Conservation (phyloP, 805 yeast genomes). For the Vanderwaltozyma yarrowii region DNA sequence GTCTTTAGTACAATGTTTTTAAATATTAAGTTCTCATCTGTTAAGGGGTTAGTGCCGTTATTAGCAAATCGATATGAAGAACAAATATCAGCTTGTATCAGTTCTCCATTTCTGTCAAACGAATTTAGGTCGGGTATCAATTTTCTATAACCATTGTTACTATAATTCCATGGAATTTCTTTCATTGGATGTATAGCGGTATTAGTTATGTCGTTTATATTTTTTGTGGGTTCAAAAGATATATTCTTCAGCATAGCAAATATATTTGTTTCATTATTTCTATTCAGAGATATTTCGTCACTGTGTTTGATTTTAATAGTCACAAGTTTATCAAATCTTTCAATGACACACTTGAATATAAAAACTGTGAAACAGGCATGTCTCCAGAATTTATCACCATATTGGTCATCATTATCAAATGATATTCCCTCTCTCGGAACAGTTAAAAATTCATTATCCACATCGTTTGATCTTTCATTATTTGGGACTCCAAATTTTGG, state of each 20-base stretch:
- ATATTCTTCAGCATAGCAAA: no score
- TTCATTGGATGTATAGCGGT: no score
- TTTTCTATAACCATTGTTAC: constrained; percentile 23
- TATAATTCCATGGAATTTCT: no score
- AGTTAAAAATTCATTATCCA: constrained; percentile 46
- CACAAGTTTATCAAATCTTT: not conserved
- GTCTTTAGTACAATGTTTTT: no score
- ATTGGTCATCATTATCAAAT: constrained; percentile 28
- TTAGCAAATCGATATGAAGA: constrained; percentile 1
- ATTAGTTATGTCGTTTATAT: no score
- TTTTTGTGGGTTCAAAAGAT: no score
- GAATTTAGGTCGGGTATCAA: constrained; percentile 17
- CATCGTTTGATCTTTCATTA: constrained; percentile 41
- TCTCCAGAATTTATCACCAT: constrained; percentile 18
- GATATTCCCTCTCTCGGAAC: constrained; percentile 49
- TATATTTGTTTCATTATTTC: no score
- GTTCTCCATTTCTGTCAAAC: constrained; percentile 26
- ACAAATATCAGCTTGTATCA: constrained; percentile 24
- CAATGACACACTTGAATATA: not conserved
- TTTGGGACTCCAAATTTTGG: constrained; percentile 6
- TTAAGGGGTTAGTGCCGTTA: not conserved
- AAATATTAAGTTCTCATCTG: no score
- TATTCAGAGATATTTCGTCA: no score
- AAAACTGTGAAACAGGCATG: constrained; percentile 4
- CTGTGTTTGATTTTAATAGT: not conserved